Evolutionary conservation across 2,329 filamentous ascomycete genomes (phyloP), one percentile per base, ranked within the genome.

Genomic region (Corniculantispora saksenae): DNA sequence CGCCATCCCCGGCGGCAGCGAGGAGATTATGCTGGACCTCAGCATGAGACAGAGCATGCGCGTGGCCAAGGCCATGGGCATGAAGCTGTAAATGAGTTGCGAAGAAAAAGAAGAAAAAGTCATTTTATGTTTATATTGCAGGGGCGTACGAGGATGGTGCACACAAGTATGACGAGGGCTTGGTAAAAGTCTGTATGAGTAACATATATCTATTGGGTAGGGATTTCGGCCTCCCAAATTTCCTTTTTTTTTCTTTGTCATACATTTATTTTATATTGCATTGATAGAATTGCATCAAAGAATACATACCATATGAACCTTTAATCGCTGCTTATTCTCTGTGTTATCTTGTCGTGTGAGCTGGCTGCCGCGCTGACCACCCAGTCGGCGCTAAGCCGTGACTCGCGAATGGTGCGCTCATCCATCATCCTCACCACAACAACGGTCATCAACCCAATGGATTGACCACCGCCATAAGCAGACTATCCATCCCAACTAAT

Each of bases 11-110:
- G 95, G 95, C 73, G 95, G 95, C 27, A 93, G 89, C 70, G 94
- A 99, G 82, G 95, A 99, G 85, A 99, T 99, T 70, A 99, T 99
- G 95, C 82, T 98, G 70, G 95, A 99, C 78, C 79, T 99, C 74
- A 97, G 92, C 80, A 97, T 99, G 78, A 86, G 94, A 72, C 94
- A 97, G 84, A 91, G 90, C 68, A 77, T 97, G 83, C 89, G 88
- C 77, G 95, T 99, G 63, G 92, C 93, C 72, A 90, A 97, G 85
- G 89, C 89, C 68, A 83, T 97, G 77, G 95, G 95, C 12, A 97
- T 98, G 94, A 99, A 97, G 86, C 76, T 99, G 77, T 98, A 89
- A 76, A 51, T 15, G 40, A 55, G 12, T 27, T 48, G 3, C 1
- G 12, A n/a, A n/a, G n/a, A n/a, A n/a, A n/a, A n/a, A n/a, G n/a